Evolutionary conservation across 345 rosid species (phyloP), one percentile per base, ranked within the genome.

Genomic region (Eucalyptus pauciflora): DNA sequence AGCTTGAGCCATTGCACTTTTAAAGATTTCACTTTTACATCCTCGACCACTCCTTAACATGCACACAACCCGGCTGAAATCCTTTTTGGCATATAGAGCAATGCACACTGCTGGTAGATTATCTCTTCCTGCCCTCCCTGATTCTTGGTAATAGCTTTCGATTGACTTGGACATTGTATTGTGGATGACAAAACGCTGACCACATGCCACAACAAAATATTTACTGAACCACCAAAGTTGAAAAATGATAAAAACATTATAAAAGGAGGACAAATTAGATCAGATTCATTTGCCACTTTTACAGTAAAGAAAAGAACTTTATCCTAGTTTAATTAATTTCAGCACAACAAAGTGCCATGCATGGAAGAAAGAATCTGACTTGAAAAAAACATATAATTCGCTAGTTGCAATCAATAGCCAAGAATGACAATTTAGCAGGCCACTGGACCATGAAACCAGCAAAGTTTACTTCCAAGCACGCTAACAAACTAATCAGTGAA

Each of bases 111-210:
- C 94, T 58, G 94, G 95, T 89, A 91, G 92, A 91, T 93, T 95
- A 89, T 97, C 99, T 88, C 99, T 94, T 51, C 99, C 99, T 45
- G 99, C 99, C 92, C 99, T 95, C 86, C 99, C 99, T 52, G 98
- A 96, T 91, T 97, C 99, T 93, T 97, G 99, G 87, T 97, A 97
- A 87, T 97, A 97, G 93, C 99, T 97, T 91, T 97, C 99, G n/a
- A 96, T 90, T 85, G 99, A 96, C 93, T 96, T 97, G n/a, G 99
- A 97, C 95, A 97, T 60, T 58, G 98, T 96, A 88, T 97, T 97
- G 93, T 97, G 99, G 91, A 96, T 87, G 64, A 97, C 99, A 87
- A 97, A 97, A 87, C 97, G 98, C 99, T 96, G 97, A 60, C 56
- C 62, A 88, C 33, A 87, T 71, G 64, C 54, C 15, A 51, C 25